Base-by-base conservation (phyloP, 2,329 filamentous ascomycete species). In the Monosporascus sp. region DNA sequence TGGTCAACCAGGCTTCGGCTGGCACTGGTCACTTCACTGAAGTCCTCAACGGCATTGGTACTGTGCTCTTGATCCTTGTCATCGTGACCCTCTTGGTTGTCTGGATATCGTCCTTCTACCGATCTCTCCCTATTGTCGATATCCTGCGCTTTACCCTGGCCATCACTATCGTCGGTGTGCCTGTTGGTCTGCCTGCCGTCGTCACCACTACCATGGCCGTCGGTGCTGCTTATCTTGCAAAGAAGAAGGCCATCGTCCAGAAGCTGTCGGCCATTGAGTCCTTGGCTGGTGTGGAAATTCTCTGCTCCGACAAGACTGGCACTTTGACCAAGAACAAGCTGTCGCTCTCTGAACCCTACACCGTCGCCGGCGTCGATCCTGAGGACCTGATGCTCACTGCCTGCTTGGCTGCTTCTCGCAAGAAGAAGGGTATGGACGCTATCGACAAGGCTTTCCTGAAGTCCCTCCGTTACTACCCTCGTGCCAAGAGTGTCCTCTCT, bases 361-460 rank as follows among this genome's bases (percentile, higher is more conserved):
- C 86, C 40, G 88, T 94, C 57, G 78, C 82, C 57, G 91, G 91
- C 67, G 88, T 95, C 55, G 88, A 92, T 62, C 82, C 87, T 37
- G 88, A 94, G 72, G 90, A 95, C 65, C 86, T 96, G 59, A 95
- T 96, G 89, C 80, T 95, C 60, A 94, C 90, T 76, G 91, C 91
- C 66, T 95, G 91, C 72, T 77, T 96, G 67, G 91, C 91, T 66
- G 90, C 91, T 58, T 93, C 88, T 62, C 88, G 90, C 77, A 96
- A 94, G 84, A 93, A 92, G 82, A 95, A 95, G 80, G 91, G 90
- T 78, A 92, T 96, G 60, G 91, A 96, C 70, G 89, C 91, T 62
- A 96, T 96, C 64, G 91, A 96, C 81, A 94, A 93, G 80, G 91
- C 90, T 69, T 96, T 96, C 80, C 80, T 96, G 63, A 95, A 94